Evolutionary conservation across 495 filamentous ascomycete species (phyloP), one percentile per base, ranked within the genome.

Genomic region (Darksidea phi): DNA sequence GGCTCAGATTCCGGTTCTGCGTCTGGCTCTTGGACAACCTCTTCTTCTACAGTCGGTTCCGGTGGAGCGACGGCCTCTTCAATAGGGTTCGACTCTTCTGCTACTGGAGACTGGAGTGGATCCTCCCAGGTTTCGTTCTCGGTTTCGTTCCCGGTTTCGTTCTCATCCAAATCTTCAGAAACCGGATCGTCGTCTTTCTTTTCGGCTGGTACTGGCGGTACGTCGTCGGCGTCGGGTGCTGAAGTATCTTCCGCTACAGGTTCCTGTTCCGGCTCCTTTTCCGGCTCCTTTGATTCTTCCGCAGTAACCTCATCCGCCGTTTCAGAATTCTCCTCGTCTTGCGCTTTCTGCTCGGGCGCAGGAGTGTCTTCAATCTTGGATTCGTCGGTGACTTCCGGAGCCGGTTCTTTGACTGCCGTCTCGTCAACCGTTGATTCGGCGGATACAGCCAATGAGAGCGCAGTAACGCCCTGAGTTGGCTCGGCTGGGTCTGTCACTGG

Each of bases 401-500:
- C 23, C 24, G 46, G 25, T 10, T 15, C 12, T 45, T 50, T 46
- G n/a, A 48, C 41, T 21, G 37, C 21, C 4, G 20, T 24, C 8
- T 53, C 47, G 5, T 59, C 48, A 18, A 28, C 21, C 17, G 50
- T 50, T 13, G 52, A n/a, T 32, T 57, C 60, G 41, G 45, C 13
- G 3, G 62, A 45, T 20, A 47, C 20, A 52, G 61, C 47, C 46
- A 48, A 15, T 25, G 54, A 20, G 11, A 48, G 52, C 12, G 41
- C 24, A 38, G 28, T 7, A 11, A 51, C 54, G 43, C 53, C 60
- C 18, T 50, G 48, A 15, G 61, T 54, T 2, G 55, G 18, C 20
- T 64, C 61, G 28, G 48, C 48, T 4, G 52, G 41, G 32, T 25
- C 50, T 28, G 54, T 49, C n/a, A 18, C 58, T 34, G 58, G 53